Conservation (phyloP, 2,329 filamentous ascomycete genomes). For the Penicillium sp. region DNA sequence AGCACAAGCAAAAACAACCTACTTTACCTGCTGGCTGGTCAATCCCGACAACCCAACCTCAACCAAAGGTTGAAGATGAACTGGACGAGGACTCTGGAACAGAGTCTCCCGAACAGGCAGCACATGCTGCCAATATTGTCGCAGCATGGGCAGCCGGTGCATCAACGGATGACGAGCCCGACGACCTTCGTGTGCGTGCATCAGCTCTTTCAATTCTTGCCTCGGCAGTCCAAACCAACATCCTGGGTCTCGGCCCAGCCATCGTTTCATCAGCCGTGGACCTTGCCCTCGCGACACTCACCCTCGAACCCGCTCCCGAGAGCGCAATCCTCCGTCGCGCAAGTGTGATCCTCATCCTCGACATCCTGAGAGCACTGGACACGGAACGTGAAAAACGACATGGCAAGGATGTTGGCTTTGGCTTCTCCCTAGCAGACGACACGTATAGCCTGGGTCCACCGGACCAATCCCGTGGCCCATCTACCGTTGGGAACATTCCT, state of each 20-base stretch:
- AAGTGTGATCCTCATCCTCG: slow-evolving; percentile 39
- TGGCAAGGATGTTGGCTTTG: slow-evolving; percentile 35
- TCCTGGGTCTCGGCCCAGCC: slow-evolving; percentile 35
- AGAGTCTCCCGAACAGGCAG: slow-evolving; percentile 34
- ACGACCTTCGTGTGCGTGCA: slow-evolving; percentile 42
- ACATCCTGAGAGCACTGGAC: slow-evolving; percentile 41
- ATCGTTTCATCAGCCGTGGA: slow-evolving; percentile 38
- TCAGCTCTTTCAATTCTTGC: slow-evolving; percentile 44
- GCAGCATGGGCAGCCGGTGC: slow-evolving; percentile 42
- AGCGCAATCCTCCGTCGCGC: slow-evolving; percentile 42
- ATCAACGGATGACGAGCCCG: slow-evolving; percentile 36
- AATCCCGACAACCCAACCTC: slow-evolving; percentile 15
- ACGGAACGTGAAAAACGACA: slow-evolving; percentile 29
- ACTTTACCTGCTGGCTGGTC: slow-evolving; percentile 31
- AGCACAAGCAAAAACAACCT: slow-evolving; percentile 24
- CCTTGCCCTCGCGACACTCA: slow-evolving; percentile 38
- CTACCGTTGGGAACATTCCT: slow-evolving; percentile 38
- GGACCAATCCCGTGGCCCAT: slow-evolving; percentile 7
- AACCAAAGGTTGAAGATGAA: slow-evolving; percentile 5
- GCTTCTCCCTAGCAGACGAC: slow-evolving; percentile 35
- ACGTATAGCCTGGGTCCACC: neutral
- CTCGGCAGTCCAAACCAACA: slow-evolving; percentile 39
- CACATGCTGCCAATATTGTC: slow-evolving; percentile 35
- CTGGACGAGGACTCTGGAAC: slow-evolving; percentile 29
- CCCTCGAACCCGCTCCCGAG: slow-evolving; percentile 34